Evolutionary conservation across 1,284 basidiomycete genomes (phyloP).

Genomic region (Puccinia hordei): DNA sequence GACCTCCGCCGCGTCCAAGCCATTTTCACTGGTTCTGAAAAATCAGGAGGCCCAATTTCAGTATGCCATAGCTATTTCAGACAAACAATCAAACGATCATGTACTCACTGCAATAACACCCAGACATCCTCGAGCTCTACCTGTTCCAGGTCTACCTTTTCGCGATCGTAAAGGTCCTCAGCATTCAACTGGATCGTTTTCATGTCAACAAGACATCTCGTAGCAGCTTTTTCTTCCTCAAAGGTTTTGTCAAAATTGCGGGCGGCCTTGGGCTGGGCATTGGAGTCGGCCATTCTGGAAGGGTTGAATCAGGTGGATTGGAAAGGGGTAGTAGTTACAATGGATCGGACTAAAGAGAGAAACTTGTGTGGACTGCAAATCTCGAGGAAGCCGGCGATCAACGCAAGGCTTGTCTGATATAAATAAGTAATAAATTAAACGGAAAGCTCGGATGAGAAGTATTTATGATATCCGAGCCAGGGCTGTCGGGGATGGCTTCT

Average conservation of each 20-base stretch:
- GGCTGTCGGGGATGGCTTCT: background rate
- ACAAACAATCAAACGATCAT: background rate
- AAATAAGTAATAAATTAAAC: background rate
- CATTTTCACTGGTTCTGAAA: constrained; percentile 65
- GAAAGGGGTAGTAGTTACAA: background rate
- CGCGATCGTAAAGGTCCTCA: constrained; percentile 94
- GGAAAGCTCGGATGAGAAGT: background rate
- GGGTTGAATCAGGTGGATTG: too few species aligned
- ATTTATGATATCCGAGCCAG: background rate
- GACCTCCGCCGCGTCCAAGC: constrained; percentile 77
- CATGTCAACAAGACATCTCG: constrained; percentile 60
- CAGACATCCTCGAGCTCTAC: constrained; percentile 96
- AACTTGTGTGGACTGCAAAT: background rate
- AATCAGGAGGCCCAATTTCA: too few species aligned
- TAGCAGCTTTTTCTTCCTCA: constrained; percentile 30
- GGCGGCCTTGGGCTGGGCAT: background rate
- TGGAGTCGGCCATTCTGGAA: constrained; percentile 15
- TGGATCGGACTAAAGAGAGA: background rate
- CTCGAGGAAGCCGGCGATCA: constrained; percentile 3
- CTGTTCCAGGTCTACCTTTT: constrained; percentile 97
- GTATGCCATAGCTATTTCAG: background rate
- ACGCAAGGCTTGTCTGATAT: background rate
- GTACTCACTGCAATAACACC: constrained; percentile 82
- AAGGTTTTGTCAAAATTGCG: constrained; percentile 49
- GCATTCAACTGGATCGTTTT: constrained; percentile 78